phyloP scores from a whole-genome alignment of 306 rosid species.

The Ceratonia siliqua region DNA sequence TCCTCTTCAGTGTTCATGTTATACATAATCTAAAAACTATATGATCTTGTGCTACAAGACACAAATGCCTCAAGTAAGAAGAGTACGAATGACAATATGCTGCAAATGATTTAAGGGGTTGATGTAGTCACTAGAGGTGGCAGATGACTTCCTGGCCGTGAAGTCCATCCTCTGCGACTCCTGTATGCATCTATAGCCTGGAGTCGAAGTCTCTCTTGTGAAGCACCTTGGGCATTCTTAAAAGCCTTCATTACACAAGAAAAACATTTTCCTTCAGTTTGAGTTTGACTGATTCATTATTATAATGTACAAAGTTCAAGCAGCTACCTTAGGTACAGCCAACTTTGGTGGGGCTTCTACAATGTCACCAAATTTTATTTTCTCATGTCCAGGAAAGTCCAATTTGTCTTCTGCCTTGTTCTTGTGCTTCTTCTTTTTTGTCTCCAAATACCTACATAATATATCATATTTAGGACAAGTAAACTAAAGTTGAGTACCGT shows the following conservation, averaged over 20 bases:
- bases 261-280: conserved; percentile 17
- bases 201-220: conserved; percentile 78
- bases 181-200: conserved; percentile 85
- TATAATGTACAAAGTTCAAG: conserved; percentile 16
- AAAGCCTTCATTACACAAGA: conserved; percentile 53
- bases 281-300: background rate
- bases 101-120: conserved; percentile 21
- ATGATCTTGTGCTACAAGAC: background rate
- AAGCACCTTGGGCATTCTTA: conserved; percentile 65
- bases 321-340: conserved; percentile 64
- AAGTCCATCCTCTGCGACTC: conserved; percentile 74
- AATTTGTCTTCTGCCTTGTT: conserved; percentile 41
- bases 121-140: conserved; percentile 39
- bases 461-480: conserved; percentile 18
- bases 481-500: conserved; percentile 1
- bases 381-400: conserved; percentile 74
- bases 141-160: conserved; percentile 79
- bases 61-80: background rate
- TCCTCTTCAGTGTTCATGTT: background rate
- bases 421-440: conserved; percentile 66
- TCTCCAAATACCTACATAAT: conserved; percentile 63
- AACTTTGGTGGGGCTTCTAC: conserved; percentile 93
- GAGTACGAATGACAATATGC: conserved; percentile 15
- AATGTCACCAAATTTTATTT: conserved; percentile 83
- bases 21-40: background rate